phyloP scores from a whole-genome alignment of 1,284 basidiomycete species.

The Tilletia indica region DNA sequence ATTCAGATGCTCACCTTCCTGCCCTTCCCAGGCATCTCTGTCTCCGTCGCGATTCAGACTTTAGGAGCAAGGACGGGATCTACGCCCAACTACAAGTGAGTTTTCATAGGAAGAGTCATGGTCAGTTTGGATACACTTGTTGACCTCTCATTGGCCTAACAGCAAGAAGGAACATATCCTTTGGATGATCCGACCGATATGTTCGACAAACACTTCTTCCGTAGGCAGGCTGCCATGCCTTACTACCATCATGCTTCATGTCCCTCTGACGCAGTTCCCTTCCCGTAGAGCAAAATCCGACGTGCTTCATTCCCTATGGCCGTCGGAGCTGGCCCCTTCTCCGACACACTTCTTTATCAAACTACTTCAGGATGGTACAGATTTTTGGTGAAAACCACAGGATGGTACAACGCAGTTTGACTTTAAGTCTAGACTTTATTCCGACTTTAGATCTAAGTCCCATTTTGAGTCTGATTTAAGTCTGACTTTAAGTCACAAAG shows the following conservation, averaged over 20 bases:
- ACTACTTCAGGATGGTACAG: conserved; percentile 67
- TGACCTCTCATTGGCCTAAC: conserved; percentile 72
- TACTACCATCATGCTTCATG: neutral
- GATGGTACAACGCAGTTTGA: too few relatives aligned
- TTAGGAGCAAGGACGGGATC: conserved; percentile 52
- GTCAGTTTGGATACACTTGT: too few relatives aligned
- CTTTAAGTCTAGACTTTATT: too few relatives aligned
- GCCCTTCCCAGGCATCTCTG: conserved; percentile 31
- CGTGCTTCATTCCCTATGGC: conserved; percentile 69
- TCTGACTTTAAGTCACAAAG: too few relatives aligned
- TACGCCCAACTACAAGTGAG: conserved; percentile 38
- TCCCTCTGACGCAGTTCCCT: neutral
- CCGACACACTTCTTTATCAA: conserved; percentile 92
- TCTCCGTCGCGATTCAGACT: conserved; percentile 53
- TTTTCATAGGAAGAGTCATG: conserved; percentile 57
- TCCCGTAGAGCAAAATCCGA: conserved; percentile 8
- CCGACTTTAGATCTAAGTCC: too few relatives aligned
- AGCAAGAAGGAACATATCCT: conserved; percentile 68
- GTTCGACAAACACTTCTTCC: conserved; percentile 57
- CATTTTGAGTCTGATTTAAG: too few relatives aligned
- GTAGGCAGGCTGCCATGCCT: neutral
- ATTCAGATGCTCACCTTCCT: neutral
- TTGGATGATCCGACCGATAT: conserved; percentile 95
- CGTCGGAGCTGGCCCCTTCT: conserved; percentile 80
- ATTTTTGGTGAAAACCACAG: too few relatives aligned